Conservation (phyloP, 176 grass and related monocot species). For the Poa pratensis region DNA sequence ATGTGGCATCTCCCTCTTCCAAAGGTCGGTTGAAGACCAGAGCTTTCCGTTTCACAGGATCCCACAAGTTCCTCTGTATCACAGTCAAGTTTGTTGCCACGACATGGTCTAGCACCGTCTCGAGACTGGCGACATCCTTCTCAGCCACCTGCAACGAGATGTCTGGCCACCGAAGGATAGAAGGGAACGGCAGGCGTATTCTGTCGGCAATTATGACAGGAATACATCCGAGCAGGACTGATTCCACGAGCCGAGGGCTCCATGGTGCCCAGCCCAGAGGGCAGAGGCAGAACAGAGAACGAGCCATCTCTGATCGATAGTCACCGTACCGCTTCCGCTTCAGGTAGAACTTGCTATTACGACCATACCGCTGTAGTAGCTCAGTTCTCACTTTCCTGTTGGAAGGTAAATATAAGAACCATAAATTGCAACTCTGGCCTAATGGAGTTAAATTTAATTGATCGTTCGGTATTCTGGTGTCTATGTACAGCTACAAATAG, state of each 20-base stretch:
- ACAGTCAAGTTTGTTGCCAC: constrained; percentile 67
- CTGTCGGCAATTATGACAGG: constrained; percentile 84
- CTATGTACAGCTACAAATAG: not conserved
- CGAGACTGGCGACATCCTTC: constrained; percentile 65
- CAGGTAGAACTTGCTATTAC: constrained; percentile 75
- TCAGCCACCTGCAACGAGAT: constrained; percentile 79
- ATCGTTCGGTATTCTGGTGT: not conserved
- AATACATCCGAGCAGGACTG: constrained; percentile 79
- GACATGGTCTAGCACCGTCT: constrained; percentile 72
- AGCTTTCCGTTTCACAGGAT: constrained; percentile 64
- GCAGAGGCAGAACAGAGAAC: constrained; percentile 83
- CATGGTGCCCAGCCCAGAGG: constrained; percentile 94
- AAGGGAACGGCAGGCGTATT: constrained; percentile 78
- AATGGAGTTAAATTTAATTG: not conserved
- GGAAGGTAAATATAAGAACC: not conserved
- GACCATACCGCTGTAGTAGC: constrained; percentile 56
- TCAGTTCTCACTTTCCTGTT: constrained; percentile 83
- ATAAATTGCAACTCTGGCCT: not conserved
- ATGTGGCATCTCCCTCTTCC: constrained; percentile 78
- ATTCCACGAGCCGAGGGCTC: constrained; percentile 89
- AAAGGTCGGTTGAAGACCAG: constrained; percentile 67
- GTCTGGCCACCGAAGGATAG: constrained; percentile 61
- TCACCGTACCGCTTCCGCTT: constrained; percentile 69
- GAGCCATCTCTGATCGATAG: constrained; percentile 79
- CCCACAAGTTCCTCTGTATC: constrained; percentile 90